phyloP scores from a whole-genome alignment of 2,329 filamentous ascomycete genomes.

The Colletotrichum cordylinicola region DNA sequence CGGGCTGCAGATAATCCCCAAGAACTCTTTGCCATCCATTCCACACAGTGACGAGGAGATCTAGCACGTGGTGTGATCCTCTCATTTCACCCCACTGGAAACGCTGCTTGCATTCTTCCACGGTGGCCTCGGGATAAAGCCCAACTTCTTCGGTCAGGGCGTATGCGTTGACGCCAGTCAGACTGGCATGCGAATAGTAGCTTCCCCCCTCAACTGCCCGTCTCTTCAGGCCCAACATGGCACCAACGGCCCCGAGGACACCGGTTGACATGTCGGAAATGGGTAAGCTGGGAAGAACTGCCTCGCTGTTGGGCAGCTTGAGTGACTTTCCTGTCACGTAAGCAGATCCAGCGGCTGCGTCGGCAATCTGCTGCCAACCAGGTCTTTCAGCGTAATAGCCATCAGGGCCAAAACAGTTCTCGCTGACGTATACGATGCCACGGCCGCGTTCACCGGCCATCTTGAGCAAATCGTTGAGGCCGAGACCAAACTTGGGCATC shows the following conservation, averaged over 20 bases:
- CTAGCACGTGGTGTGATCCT: conserved; percentile 9
- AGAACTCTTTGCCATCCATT: conserved; percentile 7
- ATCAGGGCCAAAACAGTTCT: conserved; percentile 15
- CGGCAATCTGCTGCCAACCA: conserved; percentile 15
- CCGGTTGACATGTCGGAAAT: conserved; percentile 42
- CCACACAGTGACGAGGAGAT: conserved; percentile 12
- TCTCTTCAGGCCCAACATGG: conserved; percentile 36
- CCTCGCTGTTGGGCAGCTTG: conserved; percentile 29
- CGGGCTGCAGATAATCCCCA: not conserved
- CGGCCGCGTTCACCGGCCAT: conserved; percentile 31
- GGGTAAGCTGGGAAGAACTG: conserved; percentile 35
- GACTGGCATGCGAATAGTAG: conserved; percentile 34
- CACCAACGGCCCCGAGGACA: conserved; percentile 33
- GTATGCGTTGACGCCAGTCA: conserved; percentile 31
- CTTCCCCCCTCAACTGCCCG: conserved; percentile 34
- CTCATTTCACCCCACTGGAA: conserved; percentile 17
- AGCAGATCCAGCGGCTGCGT: conserved; percentile 35
- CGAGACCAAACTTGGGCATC: conserved; percentile 46
- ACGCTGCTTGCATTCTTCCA: conserved; percentile 11
- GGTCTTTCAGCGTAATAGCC: conserved; percentile 15
- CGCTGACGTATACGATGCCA: conserved; percentile 13
- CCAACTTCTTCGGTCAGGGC: conserved; percentile 34
- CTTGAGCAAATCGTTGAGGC: conserved; percentile 41
- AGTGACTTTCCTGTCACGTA: conserved; percentile 35
- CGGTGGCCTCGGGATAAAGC: conserved; percentile 28